Base-by-base conservation (phyloP, 805 yeast genomes). In the Hanseniaspora singularis region DNA sequence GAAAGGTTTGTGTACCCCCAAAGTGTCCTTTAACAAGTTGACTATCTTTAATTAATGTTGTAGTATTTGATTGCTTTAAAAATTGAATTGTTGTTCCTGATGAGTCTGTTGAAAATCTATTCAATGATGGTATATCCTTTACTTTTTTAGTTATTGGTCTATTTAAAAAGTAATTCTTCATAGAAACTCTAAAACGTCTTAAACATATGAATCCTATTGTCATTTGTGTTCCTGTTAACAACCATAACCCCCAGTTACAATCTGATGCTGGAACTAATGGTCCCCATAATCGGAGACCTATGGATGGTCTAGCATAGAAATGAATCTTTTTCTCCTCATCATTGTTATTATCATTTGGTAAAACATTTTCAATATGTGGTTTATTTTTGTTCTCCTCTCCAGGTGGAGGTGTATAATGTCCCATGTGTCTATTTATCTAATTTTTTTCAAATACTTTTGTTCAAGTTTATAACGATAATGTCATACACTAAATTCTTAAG, bases 241-340 rank as follows among this genome's bases (percentile, higher is more conserved):
- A 54, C 54, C 71, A 72, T 1, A 80, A 56, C 1, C 81, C 83
- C 2, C 67, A 60, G 27, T 63, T 57, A 57, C 78, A 75, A 52
- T 81, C 88, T 8, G 81, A 70, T 1, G 87, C 82, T 2, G 89
- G 89, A 1, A 77, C 79, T 19, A 81, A 57, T 0, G 86, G 86
- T 0, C 87, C 83, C 79, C 84, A 77, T 28, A 77, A 54, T 51
- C 65, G 64, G 44, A 79, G 64, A 0, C 84, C 85, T 19, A 77
- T 57, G 44, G 75, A 72, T 2, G 87, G 87, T 50, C 72, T 62
- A 37, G 67, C 61, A 43, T 61, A 59, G 37, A 61, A 59, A 14
- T 39, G 46, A 24, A 26, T 7, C 4, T 33, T 32, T n/a, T 40
- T 39, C 24, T 52, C 49, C 34, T 52, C 51, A 20, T 51, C 52